Evolutionary conservation across 805 yeast species (phyloP).

Genomic region (Kuraishia borneana): DNA sequence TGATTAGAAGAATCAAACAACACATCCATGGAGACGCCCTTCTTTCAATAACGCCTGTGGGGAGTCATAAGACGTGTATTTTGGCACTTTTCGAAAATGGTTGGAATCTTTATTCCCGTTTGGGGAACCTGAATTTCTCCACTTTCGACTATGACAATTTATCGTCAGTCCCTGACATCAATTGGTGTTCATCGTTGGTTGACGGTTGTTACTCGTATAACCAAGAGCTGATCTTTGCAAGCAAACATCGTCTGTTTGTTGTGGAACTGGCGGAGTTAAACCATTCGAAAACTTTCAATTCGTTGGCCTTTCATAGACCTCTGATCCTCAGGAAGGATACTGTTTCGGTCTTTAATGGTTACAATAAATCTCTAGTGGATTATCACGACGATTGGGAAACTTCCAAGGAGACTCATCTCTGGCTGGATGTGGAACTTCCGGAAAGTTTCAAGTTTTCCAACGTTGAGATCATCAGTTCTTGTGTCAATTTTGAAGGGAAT

Average conservation of each 20-base stretch:
- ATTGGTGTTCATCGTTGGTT: constrained; percentile 5
- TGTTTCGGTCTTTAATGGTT: constrained; percentile 33
- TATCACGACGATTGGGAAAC: constrained; percentile 16
- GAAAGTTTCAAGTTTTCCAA: constrained; percentile 30
- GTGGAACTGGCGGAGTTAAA: constrained; percentile 14
- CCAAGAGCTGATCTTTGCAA: constrained; percentile 18
- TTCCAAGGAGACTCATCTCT: constrained; percentile 27
- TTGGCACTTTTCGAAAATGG: constrained; percentile 22
- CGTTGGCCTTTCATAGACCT: constrained; percentile 23
- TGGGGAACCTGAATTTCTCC: constrained; percentile 33
- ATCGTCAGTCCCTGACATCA: constrained; percentile 9
- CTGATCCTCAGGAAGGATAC: constrained; percentile 26
- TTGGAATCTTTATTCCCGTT: constrained; percentile 35
- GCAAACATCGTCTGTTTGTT: constrained; percentile 17
- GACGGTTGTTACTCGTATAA: constrained; percentile 13
- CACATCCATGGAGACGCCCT: constrained; percentile 21
- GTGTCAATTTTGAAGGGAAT: constrained; percentile 36
- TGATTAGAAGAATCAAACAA: constrained; percentile 21
- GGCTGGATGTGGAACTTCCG: constrained; percentile 37
- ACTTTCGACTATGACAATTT: constrained; percentile 22
- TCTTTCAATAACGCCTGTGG: constrained; percentile 13
- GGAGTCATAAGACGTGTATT: constrained; percentile 17
- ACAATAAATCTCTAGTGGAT: constrained; percentile 28
- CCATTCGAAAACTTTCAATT: constrained; percentile 11
- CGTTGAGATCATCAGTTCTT: constrained; percentile 27